Evolutionary conservation across 495 filamentous ascomycete species (phyloP).

Genomic region (Xylona heveae): DNA sequence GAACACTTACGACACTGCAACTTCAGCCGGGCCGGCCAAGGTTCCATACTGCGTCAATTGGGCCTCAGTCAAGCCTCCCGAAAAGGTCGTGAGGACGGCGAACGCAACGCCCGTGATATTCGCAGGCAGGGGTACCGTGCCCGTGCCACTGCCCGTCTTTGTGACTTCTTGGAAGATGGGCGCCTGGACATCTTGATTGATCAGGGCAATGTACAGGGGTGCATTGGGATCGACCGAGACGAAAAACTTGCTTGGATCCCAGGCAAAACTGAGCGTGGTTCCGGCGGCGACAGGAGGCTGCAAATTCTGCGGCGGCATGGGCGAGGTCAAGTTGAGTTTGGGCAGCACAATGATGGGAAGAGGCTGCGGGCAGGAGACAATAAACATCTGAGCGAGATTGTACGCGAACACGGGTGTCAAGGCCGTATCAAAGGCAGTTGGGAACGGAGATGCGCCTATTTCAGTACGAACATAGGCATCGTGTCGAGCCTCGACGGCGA

Average conservation of each 20-base stretch:
- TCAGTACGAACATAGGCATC: slow-evolving; percentile 32
- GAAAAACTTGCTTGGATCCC: slow-evolving; percentile 11
- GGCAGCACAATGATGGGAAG: slow-evolving; percentile 11
- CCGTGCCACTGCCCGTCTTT: slow-evolving; percentile 8
- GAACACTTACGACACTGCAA: slow-evolving; percentile 13
- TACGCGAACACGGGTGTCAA: slow-evolving; percentile 35
- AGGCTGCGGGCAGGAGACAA: slow-evolving; percentile 28
- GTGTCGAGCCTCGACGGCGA: slow-evolving; percentile 41
- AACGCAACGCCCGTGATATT: slow-evolving; percentile 12
- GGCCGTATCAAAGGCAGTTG: slow-evolving; percentile 34
- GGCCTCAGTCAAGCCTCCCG: slow-evolving; percentile 6
- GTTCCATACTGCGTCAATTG: slow-evolving; percentile 11
- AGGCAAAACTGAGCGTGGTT: slow-evolving; percentile 9
- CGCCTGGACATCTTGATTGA: slow-evolving; percentile 11
- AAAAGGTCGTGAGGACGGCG: slow-evolving; percentile 13
- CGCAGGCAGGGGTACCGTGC: slow-evolving; percentile 9
- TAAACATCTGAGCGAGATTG: slow-evolving; percentile 37
- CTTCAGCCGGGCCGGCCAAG: slow-evolving; percentile 12
- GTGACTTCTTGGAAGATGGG: slow-evolving; percentile 11
- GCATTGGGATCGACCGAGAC: slow-evolving; percentile 8
- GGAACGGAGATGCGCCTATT: slow-evolving; percentile 24
- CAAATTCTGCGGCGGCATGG: slow-evolving; percentile 9
- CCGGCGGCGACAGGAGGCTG: slow-evolving; percentile 10
- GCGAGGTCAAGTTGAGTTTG: slow-evolving; percentile 10
- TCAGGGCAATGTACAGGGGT: slow-evolving; percentile 12